These are phyloP conservation scores for Mucuna pruriens DNA, from an alignment of 306 rosid species.

Conservation along the genomic window DNA sequence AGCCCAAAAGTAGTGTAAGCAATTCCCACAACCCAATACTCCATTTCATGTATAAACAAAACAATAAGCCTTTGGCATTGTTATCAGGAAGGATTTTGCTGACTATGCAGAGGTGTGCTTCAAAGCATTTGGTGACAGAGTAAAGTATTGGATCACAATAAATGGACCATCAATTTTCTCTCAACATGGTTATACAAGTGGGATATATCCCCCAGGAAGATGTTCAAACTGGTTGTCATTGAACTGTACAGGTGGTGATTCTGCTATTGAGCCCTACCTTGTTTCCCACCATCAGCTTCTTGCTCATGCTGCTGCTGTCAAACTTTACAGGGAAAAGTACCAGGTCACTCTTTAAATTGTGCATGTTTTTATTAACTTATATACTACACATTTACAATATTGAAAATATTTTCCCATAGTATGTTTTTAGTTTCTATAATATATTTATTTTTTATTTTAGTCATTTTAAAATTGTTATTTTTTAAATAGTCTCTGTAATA, in stretches of 20 bases:
- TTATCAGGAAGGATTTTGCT: constrained; percentile 40
- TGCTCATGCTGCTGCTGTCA: constrained; percentile 52
- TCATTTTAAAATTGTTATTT: too few relatives aligned
- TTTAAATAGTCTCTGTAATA: too few relatives aligned
- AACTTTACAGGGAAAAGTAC: constrained; percentile 43
- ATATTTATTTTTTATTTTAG: too few relatives aligned
- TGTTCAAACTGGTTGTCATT: constrained; percentile 40
- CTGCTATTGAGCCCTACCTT: constrained; percentile 48
- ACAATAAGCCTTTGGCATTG: not conserved
- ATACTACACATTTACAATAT: not conserved
- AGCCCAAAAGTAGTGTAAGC: constrained; percentile 47
- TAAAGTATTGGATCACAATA: constrained; percentile 53
- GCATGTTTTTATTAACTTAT: not conserved
- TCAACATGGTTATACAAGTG: constrained; percentile 7
- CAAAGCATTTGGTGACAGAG: constrained; percentile 52
- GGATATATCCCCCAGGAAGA: constrained; percentile 45
- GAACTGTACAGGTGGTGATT: constrained; percentile 45
- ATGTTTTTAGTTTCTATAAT: too few relatives aligned
- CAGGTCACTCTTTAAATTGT: constrained; percentile 29
- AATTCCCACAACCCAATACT: not conserved
- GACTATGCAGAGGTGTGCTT: constrained; percentile 52
- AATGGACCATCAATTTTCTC: constrained; percentile 44
- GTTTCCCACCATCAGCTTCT: constrained; percentile 47
- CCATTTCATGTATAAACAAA: not conserved
- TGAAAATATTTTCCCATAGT: not conserved